Percentiles rank a stretch among this genome's conserved stretches.
Evolutionary conservation across 1,139 yeast species (phyloP).

Genomic region (Debaryomyces psychrophilus): DNA sequence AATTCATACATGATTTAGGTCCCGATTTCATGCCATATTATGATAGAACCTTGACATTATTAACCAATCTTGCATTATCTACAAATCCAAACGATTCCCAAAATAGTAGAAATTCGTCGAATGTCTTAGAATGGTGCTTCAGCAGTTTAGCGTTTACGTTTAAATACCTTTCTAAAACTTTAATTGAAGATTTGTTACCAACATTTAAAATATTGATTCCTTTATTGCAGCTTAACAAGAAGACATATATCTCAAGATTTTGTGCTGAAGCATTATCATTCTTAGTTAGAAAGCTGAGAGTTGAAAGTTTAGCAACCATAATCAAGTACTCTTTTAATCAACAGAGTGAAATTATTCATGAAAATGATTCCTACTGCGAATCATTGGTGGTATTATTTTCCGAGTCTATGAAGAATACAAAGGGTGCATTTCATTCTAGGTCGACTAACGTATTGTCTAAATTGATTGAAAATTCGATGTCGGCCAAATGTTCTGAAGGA

Average conservation of each 20-base stretch:
- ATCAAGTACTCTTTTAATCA: constrained; percentile 56
- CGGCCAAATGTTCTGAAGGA: constrained; percentile 19
- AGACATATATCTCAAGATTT: constrained; percentile 73
- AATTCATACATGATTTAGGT: constrained; percentile 90
- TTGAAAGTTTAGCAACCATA: constrained; percentile 50
- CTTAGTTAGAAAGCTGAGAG: constrained; percentile 68
- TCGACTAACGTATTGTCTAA: constrained; percentile 52
- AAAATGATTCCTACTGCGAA: constrained; percentile 49
- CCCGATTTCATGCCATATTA: constrained; percentile 84
- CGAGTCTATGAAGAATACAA: constrained; percentile 76
- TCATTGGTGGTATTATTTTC: constrained; percentile 66
- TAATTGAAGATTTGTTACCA: constrained; percentile 64
- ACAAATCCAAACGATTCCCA: constrained; percentile 50
- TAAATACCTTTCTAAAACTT: constrained; percentile 73
- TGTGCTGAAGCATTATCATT: constrained; percentile 92
- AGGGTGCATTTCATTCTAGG: constrained; percentile 75
- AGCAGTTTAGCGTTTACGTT: constrained; percentile 85
- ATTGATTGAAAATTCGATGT: constrained; percentile 43
- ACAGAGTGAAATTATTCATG: constrained; percentile 33
- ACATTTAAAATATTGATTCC: constrained; percentile 72
- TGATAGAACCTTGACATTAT: constrained; percentile 49
- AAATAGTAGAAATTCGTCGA: constrained; percentile 53
- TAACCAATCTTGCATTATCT: constrained; percentile 55
- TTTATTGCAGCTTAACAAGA: constrained; percentile 54
- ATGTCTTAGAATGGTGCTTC: constrained; percentile 81